Conservation (phyloP, 1,284 basidiomycete species). For the Kwoniella shivajii region DNA sequence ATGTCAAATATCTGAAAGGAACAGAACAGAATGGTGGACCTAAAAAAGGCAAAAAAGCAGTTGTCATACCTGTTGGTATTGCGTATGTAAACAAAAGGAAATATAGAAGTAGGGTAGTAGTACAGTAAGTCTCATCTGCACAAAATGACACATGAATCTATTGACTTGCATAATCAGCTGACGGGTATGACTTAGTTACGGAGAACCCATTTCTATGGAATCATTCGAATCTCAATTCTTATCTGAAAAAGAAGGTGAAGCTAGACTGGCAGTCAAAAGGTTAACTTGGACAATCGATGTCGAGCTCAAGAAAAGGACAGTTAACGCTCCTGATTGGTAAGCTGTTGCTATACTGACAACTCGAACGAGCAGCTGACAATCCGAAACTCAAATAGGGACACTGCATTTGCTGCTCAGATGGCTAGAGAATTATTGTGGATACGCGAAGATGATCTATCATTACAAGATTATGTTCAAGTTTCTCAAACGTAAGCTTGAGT, state of each 20-base stretch:
- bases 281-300: conserved; percentile 74
- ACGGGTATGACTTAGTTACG: conserved; percentile 63
- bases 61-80: conserved; percentile 80
- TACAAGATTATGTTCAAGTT: conserved; percentile 75
- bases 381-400: conserved; percentile 67
- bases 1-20: conserved; percentile 70
- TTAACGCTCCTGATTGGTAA: conserved; percentile 92
- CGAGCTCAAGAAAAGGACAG: conserved; percentile 72
- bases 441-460: conserved; percentile 68
- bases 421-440: conserved; percentile 88
- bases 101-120: conserved; percentile 71
- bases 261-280: conserved; percentile 80
- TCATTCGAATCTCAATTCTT: conserved; percentile 77
- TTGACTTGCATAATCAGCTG: no score
- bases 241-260: conserved; percentile 65
- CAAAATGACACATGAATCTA: not conserved
- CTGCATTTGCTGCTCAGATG: conserved; percentile 80
- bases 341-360: conserved; percentile 24
- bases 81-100: conserved; percentile 94
- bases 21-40: conserved; percentile 55
- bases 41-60: conserved; percentile 56
- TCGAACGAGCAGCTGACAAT: not conserved
- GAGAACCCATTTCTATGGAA: conserved; percentile 74
- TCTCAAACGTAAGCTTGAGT: conserved; percentile 75
- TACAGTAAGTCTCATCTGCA: conserved; percentile 52